These are phyloP conservation scores for Encephalitozoon intestinalis DNA, from an alignment of 371 early-diverging fungal genomes.

Conservation along the genomic window DNA sequence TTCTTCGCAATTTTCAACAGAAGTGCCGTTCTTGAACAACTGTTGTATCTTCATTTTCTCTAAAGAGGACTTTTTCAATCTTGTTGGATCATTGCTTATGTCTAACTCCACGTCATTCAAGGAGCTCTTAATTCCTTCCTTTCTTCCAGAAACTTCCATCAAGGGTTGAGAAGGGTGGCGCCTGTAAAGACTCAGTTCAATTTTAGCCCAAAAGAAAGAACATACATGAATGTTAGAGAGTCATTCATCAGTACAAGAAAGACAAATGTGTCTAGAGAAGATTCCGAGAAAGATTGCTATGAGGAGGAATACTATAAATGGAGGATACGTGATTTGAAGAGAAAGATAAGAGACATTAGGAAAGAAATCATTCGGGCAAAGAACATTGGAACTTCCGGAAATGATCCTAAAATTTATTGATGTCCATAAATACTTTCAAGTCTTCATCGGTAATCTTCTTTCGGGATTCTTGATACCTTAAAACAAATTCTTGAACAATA, in stretches of 20 bases:
- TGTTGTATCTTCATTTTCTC: not conserved
- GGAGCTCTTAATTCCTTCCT: not conserved
- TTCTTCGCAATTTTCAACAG: not conserved
- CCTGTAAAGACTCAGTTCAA: not conserved
- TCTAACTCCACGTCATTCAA: not conserved
- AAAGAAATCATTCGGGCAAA: not conserved
- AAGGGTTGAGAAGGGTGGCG: not conserved
- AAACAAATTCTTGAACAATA: constrained; percentile 71
- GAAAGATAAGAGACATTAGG: not conserved
- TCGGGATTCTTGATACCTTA: constrained; percentile 71
- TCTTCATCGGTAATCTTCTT: constrained; percentile 52
- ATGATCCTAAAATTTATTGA: constrained; percentile 12
- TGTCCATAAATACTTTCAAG: constrained; percentile 25
- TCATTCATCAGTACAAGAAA: not conserved
- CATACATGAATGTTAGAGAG: not conserved
- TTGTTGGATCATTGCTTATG: not conserved
- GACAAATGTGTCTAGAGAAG: not conserved
- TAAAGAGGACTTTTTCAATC: not conserved
- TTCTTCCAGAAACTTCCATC: not conserved
- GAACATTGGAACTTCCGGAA: not conserved
- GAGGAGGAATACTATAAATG: constrained; percentile 6
- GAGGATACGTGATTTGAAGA: not conserved
- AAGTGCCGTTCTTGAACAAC: not conserved
- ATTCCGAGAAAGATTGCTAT: not conserved
- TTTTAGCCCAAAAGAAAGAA: not conserved